Conservation (phyloP, 768 basidiomycete species). For the Galerina marginata region DNA sequence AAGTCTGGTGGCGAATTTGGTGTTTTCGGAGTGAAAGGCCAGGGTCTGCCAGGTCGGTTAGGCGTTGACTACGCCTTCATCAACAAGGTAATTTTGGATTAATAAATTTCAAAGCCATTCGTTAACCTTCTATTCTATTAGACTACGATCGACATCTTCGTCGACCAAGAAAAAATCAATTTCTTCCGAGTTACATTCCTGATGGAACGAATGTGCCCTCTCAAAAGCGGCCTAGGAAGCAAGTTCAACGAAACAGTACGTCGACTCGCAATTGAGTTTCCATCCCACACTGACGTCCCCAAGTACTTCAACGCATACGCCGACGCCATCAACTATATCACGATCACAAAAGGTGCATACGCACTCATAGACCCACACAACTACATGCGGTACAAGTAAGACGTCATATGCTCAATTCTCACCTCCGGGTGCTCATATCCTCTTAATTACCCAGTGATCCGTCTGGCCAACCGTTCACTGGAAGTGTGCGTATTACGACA, state of each 20-base stretch:
- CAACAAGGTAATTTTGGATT: conserved; percentile 41
- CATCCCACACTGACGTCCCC: background rate
- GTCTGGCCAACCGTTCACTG: conserved; percentile 46
- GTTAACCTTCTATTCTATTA: conserved; percentile 12
- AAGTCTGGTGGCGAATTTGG: conserved; percentile 56
- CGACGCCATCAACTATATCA: conserved; percentile 50
- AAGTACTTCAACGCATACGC: conserved; percentile 50
- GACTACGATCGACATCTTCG: conserved; percentile 51
- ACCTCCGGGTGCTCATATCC: background rate
- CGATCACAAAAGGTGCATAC: conserved; percentile 44
- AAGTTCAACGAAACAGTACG: conserved; percentile 51
- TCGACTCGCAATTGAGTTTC: background rate
- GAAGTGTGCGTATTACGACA: conserved; percentile 38
- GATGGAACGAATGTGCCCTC: conserved; percentile 51
- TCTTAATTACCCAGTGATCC: conserved; percentile 38
- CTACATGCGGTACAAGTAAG: conserved; percentile 55
- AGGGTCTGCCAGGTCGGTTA: conserved; percentile 50
- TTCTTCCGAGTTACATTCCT: conserved; percentile 55
- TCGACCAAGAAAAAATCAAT: conserved; percentile 53
- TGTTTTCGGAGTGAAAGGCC: conserved; percentile 42
- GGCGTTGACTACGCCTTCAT: conserved; percentile 51
- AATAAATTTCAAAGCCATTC: too few species aligned
- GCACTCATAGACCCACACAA: conserved; percentile 52
- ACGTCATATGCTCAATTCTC: background rate
- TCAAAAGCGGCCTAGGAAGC: conserved; percentile 43